Evolutionary conservation across 177 flowering plant genomes (phyloP).

Genomic region (Vitis hybrid): DNA sequence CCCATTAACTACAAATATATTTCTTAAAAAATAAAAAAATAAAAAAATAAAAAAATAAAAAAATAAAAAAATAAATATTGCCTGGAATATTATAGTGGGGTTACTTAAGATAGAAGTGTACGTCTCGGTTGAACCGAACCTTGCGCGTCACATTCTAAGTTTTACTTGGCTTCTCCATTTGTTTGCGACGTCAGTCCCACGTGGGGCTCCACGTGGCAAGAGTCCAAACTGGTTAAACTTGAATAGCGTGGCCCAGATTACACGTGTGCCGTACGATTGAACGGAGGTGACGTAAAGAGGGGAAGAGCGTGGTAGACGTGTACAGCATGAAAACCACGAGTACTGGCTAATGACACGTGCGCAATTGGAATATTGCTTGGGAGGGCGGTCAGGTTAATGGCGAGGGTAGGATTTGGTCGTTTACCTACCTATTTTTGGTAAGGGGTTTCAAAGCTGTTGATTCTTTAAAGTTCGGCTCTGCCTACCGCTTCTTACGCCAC

Average conservation of each 20-base stretch:
- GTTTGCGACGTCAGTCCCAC: not conserved
- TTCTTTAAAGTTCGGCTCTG: not conserved
- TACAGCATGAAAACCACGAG: too few relatives aligned
- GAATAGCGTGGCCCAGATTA: not conserved
- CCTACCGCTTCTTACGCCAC: not conserved
- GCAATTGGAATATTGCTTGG: not conserved
- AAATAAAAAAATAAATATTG: too few relatives aligned
- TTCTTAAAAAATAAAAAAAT: too few relatives aligned
- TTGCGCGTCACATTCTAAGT: not conserved
- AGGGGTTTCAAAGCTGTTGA: not conserved
- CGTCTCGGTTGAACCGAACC: not conserved
- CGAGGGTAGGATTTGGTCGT: not conserved
- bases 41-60: too few relatives aligned
- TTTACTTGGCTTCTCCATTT: not conserved
- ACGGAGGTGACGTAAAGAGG: too few relatives aligned
- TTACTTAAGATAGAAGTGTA: conserved; percentile 6
- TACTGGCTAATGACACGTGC: not conserved
- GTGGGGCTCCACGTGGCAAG: not conserved
- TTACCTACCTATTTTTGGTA: not conserved
- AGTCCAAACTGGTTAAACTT: not conserved
- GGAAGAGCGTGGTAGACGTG: too few relatives aligned
- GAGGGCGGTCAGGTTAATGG: not conserved
- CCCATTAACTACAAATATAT: too few relatives aligned
- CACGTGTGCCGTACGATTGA: too few relatives aligned
- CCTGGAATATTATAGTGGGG: not conserved